Base-by-base conservation (phyloP, 257 asterid genomes). In the Penstemon eatonii region DNA sequence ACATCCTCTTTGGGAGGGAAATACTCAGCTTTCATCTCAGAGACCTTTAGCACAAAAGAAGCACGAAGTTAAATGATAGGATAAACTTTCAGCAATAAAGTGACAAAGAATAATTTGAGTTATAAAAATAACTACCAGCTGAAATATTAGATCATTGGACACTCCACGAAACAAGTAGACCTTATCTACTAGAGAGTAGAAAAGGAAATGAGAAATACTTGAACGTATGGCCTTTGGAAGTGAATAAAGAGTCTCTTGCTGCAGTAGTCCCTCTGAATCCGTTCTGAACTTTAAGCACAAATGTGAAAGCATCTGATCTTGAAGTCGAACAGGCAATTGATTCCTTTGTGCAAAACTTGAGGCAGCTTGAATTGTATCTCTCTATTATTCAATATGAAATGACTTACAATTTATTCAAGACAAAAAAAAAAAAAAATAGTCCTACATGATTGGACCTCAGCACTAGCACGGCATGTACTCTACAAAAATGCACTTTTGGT, bases 21-120 rank as follows among this genome's bases (percentile, higher is more conserved):
- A 76, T 82, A 85, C 75, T 85, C 88, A 0, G 88, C 86, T 72
- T 76, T 82, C 88, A 86, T 86, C 81, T 86, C 92, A 2, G 87
- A 78, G 11, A 83, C 87, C 92, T 83, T 45, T 45, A 33, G 46
- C 8, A 46, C 33, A 47, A 25, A 50, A 64, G 9, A 60, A 62
- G 12, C 53, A 45, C 11, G 6, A n/a, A 3, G 44, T 39, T 10
- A 18, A 56, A 67, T 13, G 40, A 42, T 55, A 60, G 18, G 18
- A 61, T 47, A 67, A 65, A 63, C 56, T 25, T 67, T 18, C 18
- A 15, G 51, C 18, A 18, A 7, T 8, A 66, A 53, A 1, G 33
- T 19, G 45, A 70, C 41, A 39, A 56, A 7, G 0, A 49, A 39
- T 12, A n/a, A 5, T 38, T 25, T 19, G n/a, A 3, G 45, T 8